Evolutionary conservation across 1,284 basidiomycete species (phyloP).

Genomic region (Fomes fomentarius): DNA sequence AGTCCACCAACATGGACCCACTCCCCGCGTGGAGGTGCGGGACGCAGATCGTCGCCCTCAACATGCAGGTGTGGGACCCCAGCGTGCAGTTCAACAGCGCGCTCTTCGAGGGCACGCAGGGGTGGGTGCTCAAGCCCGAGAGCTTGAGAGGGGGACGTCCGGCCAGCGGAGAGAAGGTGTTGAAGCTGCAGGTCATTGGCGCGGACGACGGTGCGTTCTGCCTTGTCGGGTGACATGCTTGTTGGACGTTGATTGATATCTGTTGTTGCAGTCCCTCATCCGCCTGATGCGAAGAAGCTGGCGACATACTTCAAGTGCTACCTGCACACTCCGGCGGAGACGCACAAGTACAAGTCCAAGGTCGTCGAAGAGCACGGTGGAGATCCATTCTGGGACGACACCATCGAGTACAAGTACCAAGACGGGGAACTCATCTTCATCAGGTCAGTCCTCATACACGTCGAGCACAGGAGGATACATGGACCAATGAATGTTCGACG

Average conservation of each 20-base stretch:
- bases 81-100: neutral
- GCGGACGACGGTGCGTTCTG: neutral
- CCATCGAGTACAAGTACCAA: neutral
- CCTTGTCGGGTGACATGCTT: neutral
- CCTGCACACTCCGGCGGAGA: neutral
- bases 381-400: neutral
- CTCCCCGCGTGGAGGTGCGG: neutral
- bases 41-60: neutral
- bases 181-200: neutral
- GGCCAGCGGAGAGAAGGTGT: neutral
- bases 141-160: neutral
- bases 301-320: neutral
- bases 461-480: neutral
- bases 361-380: neutral
- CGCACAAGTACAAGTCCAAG: neutral
- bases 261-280: neutral
- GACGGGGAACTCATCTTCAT: neutral
- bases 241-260: no score
- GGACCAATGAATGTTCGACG: neutral
- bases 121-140: neutral
- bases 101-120: neutral
- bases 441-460: neutral
- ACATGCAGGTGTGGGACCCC: conserved; percentile 1
- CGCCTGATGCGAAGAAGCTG: neutral
- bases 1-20: neutral